These are phyloP conservation scores for Chalciporus piperatus DNA, from an alignment of 768 basidiomycete species.

Conservation along the genomic window DNA sequence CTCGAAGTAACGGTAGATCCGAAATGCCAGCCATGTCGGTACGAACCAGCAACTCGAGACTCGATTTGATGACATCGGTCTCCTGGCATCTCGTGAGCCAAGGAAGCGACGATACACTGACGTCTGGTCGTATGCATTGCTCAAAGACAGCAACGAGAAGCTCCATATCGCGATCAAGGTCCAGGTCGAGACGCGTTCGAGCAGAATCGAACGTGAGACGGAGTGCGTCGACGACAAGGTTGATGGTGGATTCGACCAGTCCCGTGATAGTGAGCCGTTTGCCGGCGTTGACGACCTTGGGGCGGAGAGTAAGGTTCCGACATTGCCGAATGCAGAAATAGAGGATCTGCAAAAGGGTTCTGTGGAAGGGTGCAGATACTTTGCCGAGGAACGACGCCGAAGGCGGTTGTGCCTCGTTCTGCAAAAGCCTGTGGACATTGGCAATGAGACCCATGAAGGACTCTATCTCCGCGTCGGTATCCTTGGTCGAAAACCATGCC, in stretches of 20 bases:
- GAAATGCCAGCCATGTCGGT: slow-evolving; percentile 70
- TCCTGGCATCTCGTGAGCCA: slow-evolving; percentile 86
- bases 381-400: slow-evolving; percentile 67
- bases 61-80: slow-evolving; percentile 70
- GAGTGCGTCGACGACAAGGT: slow-evolving; percentile 65
- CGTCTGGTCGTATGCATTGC: slow-evolving; percentile 67
- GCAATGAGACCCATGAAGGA: slow-evolving; percentile 61
- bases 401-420: slow-evolving; percentile 74
- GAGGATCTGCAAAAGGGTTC: slow-evolving; percentile 71
- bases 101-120: slow-evolving; percentile 62
- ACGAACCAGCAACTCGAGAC: slow-evolving; percentile 68
- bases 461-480: slow-evolving; percentile 51
- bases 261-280: slow-evolving; percentile 58
- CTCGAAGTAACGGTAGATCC: slow-evolving; percentile 59
- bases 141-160: slow-evolving; percentile 80
- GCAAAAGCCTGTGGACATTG: slow-evolving; percentile 61
- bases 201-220: slow-evolving; percentile 66
- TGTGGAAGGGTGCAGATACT: slow-evolving; percentile 70
- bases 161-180: slow-evolving; percentile 79
- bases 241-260: slow-evolving; percentile 60
- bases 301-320: slow-evolving; percentile 45
- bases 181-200: slow-evolving; percentile 50
- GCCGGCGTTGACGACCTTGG: slow-evolving; percentile 54
- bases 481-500: slow-evolving; percentile 66
- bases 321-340: slow-evolving; percentile 74